Conservation (phyloP, 2,329 filamentous ascomycete species). For the Sclerotinia sclerotiorum region DNA sequence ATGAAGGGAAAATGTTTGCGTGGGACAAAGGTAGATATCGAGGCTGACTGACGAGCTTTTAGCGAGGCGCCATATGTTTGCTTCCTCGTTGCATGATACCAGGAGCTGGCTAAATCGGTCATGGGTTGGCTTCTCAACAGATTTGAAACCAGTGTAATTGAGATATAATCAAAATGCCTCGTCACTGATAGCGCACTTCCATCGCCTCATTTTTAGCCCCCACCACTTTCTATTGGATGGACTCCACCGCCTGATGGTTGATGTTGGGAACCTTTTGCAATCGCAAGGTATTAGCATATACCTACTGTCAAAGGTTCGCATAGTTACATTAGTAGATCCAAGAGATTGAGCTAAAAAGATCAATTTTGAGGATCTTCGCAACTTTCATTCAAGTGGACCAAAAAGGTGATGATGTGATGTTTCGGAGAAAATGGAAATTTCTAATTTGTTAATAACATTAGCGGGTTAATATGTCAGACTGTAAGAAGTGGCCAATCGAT, state of each 20-base stretch:
- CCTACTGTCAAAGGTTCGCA: background rate
- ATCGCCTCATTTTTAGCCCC: background rate
- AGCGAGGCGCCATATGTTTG: conserved; percentile 3
- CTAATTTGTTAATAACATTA: background rate
- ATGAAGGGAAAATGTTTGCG: background rate
- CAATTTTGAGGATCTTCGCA: background rate
- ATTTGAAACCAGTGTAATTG: background rate
- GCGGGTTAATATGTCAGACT: too few relatives aligned
- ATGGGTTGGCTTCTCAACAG: background rate
- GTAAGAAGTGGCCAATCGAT: background rate
- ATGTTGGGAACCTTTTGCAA: too few relatives aligned
- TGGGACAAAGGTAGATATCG: background rate
- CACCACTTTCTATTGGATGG: too few relatives aligned
- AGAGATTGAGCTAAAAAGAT: background rate
- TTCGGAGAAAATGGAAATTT: background rate
- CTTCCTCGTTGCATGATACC: background rate
- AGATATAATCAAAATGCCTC: background rate
- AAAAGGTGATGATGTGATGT: background rate
- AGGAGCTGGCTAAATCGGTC: background rate
- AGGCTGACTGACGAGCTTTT: background rate
- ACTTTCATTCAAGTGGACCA: background rate
- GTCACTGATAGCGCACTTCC: background rate
- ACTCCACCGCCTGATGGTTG: background rate
- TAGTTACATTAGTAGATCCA: too few relatives aligned
- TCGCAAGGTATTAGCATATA: background rate